Evolutionary conservation across 176 grass and related monocot genomes (phyloP).

Genomic region (Neostapfia colusana): DNA sequence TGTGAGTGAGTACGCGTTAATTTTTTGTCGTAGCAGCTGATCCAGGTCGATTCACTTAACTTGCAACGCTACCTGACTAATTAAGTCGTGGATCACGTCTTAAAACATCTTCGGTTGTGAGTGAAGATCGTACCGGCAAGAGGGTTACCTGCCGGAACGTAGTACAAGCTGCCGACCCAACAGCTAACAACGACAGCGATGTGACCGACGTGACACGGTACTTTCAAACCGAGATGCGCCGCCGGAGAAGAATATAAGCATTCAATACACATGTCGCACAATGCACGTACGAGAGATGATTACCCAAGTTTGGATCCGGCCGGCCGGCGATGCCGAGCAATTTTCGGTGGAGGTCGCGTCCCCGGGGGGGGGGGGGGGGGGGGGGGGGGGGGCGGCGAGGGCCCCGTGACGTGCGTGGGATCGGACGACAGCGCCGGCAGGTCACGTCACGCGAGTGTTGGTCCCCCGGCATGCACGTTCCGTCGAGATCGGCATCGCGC

Average conservation of each 20-base stretch:
- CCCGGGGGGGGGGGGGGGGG: too few relatives aligned
- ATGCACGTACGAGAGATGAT: too few relatives aligned
- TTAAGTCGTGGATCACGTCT: not conserved
- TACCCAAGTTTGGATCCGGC: not conserved
- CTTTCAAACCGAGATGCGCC: not conserved
- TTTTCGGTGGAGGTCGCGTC: too few relatives aligned
- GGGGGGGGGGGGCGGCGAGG: too few relatives aligned
- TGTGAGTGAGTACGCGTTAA: not conserved
- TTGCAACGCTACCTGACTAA: not conserved
- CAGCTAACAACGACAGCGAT: conserved; percentile 7
- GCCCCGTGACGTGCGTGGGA: too few relatives aligned
- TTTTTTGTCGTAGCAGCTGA: conserved; percentile 15
- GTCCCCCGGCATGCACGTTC: too few relatives aligned
- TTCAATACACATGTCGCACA: not conserved
- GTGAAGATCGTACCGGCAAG: not conserved
- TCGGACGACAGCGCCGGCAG: too few relatives aligned
- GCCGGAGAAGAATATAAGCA: conserved; percentile 15
- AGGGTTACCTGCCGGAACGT: not conserved
- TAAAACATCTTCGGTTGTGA: not conserved
- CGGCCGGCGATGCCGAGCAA: not conserved
- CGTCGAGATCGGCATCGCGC: too few relatives aligned
- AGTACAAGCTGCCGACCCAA: conserved; percentile 8
- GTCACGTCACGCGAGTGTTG: too few relatives aligned
- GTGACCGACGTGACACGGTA: conserved; percentile 2
- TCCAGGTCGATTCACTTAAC: not conserved